Evolutionary conservation across 768 basidiomycete genomes (phyloP).

Genomic region (Xerocomus spinulosus): DNA sequence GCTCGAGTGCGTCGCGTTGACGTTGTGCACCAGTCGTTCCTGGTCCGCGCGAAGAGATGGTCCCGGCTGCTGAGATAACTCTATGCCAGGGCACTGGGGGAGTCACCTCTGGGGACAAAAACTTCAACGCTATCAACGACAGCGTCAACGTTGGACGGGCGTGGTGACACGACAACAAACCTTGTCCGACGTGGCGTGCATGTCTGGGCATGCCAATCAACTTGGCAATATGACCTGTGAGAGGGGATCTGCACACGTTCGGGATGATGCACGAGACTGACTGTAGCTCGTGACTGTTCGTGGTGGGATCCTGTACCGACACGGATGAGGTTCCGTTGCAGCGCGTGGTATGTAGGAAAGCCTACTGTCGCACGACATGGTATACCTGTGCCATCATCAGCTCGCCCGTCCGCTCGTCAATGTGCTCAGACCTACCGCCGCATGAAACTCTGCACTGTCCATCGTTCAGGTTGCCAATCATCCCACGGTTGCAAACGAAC

Average conservation of each 20-base stretch:
- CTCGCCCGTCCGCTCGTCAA: neutral
- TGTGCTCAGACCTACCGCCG: constrained; percentile 37
- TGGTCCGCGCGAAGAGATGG: constrained; percentile 79
- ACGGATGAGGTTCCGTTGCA: neutral
- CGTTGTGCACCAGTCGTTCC: constrained; percentile 73
- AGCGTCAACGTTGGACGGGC: neutral
- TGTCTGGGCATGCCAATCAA: constrained; percentile 75
- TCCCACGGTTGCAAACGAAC: too few relatives aligned
- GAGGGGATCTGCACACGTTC: neutral
- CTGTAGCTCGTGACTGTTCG: constrained; percentile 75
- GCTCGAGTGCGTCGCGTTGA: constrained; percentile 71
- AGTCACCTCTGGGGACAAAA: constrained; percentile 50
- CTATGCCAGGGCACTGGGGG: constrained; percentile 82
- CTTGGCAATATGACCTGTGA: constrained; percentile 71
- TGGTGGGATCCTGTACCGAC: constrained; percentile 46
- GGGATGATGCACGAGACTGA: constrained; percentile 24
- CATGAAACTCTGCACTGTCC: constrained; percentile 62
- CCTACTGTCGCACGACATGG: constrained; percentile 52
- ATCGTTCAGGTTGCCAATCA: constrained; percentile 27
- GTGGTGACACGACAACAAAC: constrained; percentile 32
- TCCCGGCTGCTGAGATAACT: constrained; percentile 64
- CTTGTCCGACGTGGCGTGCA: constrained; percentile 80
- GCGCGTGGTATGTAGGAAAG: neutral
- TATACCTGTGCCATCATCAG: constrained; percentile 56
- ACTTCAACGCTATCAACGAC: constrained; percentile 62